Evolutionary conservation across 345 rosid genomes (phyloP).

Genomic region (Anacardium occidentale): DNA sequence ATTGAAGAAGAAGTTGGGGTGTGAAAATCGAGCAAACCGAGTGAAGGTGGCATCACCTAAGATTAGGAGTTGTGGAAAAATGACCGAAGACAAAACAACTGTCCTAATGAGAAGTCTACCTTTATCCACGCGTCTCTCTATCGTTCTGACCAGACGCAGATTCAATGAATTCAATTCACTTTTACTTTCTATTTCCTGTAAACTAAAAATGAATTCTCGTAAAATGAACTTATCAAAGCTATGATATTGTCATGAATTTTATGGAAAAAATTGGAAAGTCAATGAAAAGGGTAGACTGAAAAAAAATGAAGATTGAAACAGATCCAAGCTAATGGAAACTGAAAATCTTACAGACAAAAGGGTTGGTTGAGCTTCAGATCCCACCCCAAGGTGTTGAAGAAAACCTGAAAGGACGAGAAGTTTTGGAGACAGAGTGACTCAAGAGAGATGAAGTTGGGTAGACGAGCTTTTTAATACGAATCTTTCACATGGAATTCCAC

Average conservation of each 20-base stretch:
- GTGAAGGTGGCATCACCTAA: no score
- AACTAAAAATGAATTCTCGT: no score
- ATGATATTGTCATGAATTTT: no score
- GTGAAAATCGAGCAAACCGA: neutral
- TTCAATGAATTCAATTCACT: neutral
- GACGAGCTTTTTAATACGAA: neutral
- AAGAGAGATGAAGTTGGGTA: neutral
- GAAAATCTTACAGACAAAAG: neutral
- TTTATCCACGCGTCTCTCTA: conserved; percentile 20
- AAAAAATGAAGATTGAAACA: no score
- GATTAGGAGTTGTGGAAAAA: neutral
- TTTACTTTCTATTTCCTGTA: no score
- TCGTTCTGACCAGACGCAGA: neutral
- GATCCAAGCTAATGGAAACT: neutral
- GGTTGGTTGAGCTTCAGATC: neutral
- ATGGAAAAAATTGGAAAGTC: neutral
- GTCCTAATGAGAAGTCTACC: conserved; percentile 13
- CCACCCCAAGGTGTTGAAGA: neutral
- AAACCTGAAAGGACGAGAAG: neutral
- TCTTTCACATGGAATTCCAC: neutral
- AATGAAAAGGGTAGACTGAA: no score
- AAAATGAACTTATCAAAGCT: neutral
- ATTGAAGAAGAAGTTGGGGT: neutral
- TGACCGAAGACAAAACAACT: conserved; percentile 15
- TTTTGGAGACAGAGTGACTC: no score